Evolutionary conservation across 164 flowering plant species (phyloP).

Genomic region (Vitis labrusca): DNA sequence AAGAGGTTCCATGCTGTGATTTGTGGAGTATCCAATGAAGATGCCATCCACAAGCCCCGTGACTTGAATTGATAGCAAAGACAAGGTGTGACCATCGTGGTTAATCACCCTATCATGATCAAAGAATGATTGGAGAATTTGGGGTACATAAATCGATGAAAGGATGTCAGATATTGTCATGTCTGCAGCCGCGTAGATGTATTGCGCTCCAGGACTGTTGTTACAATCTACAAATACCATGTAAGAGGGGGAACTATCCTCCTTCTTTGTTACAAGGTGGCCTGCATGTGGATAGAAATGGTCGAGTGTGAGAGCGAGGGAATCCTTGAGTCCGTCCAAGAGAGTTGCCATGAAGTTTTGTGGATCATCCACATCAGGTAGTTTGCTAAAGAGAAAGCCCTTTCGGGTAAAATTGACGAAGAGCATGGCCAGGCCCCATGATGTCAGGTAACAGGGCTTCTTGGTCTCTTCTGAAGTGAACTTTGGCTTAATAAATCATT

Average conservation of each 20-base stretch:
- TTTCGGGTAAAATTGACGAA: no score
- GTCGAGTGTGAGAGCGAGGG: conserved; percentile 47
- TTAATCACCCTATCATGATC: conserved; percentile 40
- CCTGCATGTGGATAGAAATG: conserved; percentile 60
- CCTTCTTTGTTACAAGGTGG: conserved; percentile 30
- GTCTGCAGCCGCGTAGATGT: conserved; percentile 40
- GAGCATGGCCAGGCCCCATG: no score
- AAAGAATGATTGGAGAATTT: conserved; percentile 46
- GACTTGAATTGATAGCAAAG: no score
- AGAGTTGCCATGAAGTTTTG: not conserved
- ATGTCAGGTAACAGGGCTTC: no score
- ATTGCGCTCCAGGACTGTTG: conserved; percentile 48
- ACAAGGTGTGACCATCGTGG: conserved; percentile 30
- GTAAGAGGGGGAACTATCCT: conserved; percentile 20
- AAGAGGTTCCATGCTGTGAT: no score
- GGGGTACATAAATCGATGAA: conserved; percentile 42
- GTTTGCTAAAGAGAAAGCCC: no score
- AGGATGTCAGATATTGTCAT: conserved; percentile 34
- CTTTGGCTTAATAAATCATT: no score
- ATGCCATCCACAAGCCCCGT: no score
- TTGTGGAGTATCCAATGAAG: no score
- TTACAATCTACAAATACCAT: conserved; percentile 41
- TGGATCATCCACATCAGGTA: no score
- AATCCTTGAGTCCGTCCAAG: conserved; percentile 36
- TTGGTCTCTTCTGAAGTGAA: no score